Evolutionary conservation across 2,329 filamentous ascomycete genomes (phyloP), one percentile per base, ranked within the genome.

Genomic region (Fusarium chlamydosporum): DNA sequence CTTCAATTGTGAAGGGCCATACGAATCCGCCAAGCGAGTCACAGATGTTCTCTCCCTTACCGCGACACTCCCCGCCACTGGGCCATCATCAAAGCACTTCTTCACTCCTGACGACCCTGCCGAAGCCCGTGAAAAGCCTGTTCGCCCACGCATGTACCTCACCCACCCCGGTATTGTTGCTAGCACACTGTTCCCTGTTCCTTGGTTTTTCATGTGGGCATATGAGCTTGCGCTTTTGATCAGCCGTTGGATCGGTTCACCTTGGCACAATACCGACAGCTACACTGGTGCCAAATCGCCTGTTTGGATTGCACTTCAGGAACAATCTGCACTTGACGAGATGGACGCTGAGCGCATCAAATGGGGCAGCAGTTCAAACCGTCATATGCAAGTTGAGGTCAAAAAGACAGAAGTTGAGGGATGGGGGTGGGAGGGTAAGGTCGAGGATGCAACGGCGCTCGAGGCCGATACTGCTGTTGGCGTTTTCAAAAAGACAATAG

Each of bases 1-100:
- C 43, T 79, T 96, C 50, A 78, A 80, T 16, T 86, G 86, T 3
- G 72, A 76, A 2, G 83, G 82, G 4, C 88, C 94, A 2, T 99
- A 99, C 81, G 94, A 98, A 79, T 90, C 89, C 64, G 90, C 89
- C 59, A 98, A 99, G 81, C 89, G 94, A 23, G 82, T 98, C 20
- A 96, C 92, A 2, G 96, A 99, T 76, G 74, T 97, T 16, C 82
- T 98, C 62, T 86, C 88, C n/a, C 82, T 98, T 26, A 94, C 93
- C 0, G 86, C 87, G 12, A 83, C 87, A 23, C 83, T 95, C 2
- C 89, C 92, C 1, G 85, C 88, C 15, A 87, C 89, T 1, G 79
- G 82, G 4, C 83, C 87, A 0, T 86, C 84, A 76, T 84, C 89
- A 4, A 77, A 81, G 6, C 76, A 81, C 1, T 95, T 89, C 77